phyloP scores from a whole-genome alignment of 352 stramenopile species.

The Blastocystis sp. region DNA sequence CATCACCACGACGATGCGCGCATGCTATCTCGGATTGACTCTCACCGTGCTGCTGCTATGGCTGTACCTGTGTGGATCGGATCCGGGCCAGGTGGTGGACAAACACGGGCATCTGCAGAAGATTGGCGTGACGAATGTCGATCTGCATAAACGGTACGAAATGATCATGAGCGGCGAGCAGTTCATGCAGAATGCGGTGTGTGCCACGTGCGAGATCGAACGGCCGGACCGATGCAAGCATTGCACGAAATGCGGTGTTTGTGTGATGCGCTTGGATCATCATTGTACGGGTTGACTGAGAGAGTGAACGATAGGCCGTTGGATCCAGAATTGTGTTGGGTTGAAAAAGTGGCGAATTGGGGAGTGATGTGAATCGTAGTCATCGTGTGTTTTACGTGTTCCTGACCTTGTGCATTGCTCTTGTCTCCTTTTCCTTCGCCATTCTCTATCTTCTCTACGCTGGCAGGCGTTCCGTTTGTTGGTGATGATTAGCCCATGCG shows the following conservation, averaged over 20 bases:
- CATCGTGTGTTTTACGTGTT: slow-evolving; percentile 67
- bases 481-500: slow-evolving; percentile 2
- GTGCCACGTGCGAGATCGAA: slow-evolving; percentile 66
- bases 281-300: slow-evolving; percentile 31
- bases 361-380: slow-evolving; percentile 1
- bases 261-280: slow-evolving; percentile 60
- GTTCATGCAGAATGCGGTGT: neutral
- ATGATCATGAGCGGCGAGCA: slow-evolving; percentile 40
- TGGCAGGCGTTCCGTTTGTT: neutral
- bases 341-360: slow-evolving; percentile 42
- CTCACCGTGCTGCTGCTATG: slow-evolving; percentile 17
- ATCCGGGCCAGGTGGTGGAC: slow-evolving; percentile 48
- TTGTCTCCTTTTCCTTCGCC: slow-evolving; percentile 31
- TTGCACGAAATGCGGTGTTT: slow-evolving; percentile 44
- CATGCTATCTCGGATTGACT: neutral
- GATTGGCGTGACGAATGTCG: slow-evolving; percentile 7
- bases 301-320: slow-evolving; percentile 28
- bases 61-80: slow-evolving; percentile 24
- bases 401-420: slow-evolving; percentile 18
- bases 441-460: slow-evolving; percentile 33
- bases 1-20: neutral
- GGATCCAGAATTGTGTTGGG: slow-evolving; percentile 68
- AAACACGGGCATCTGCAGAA: slow-evolving; percentile 3
- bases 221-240: slow-evolving; percentile 55
- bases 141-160: slow-evolving; percentile 34